These are phyloP conservation scores for Taphrina wiesneri DNA, from an alignment of 1,139 yeast species.

Conservation along the genomic window DNA sequence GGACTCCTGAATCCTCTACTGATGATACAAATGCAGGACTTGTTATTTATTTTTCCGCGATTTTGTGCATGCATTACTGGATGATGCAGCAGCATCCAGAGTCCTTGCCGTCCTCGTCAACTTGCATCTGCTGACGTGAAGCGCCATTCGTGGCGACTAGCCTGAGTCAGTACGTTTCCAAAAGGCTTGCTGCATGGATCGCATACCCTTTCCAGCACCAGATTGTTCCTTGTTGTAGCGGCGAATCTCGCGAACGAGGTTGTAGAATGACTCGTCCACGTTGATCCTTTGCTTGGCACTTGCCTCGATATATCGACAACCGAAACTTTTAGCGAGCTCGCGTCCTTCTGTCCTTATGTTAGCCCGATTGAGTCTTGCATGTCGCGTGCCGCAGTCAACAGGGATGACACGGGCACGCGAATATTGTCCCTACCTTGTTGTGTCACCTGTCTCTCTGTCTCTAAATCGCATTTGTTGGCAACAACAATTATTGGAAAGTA, in stretches of 20 bases:
- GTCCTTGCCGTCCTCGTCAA: conserved; percentile 27
- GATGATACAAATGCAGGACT: background rate
- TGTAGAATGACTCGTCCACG: conserved; percentile 88
- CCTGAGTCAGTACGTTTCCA: background rate
- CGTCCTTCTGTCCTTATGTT: conserved; percentile 68
- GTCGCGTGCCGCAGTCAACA: background rate
- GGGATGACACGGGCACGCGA: background rate
- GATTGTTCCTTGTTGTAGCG: conserved; percentile 47
- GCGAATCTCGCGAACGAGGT: conserved; percentile 66
- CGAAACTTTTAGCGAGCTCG: conserved; percentile 64
- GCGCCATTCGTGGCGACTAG: conserved; percentile 8
- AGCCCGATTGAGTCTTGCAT: background rate
- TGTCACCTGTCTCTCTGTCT: conserved; percentile 61
- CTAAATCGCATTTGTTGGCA: conserved; percentile 62
- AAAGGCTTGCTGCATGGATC: background rate
- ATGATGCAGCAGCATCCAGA: conserved; percentile 30
- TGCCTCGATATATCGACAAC: conserved; percentile 85
- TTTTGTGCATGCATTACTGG: background rate
- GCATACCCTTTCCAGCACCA: conserved; percentile 22
- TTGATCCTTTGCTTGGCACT: conserved; percentile 91
- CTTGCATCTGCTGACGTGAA: conserved; percentile 30
- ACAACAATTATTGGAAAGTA: conserved; percentile 51
- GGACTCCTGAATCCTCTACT: background rate
- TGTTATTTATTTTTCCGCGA: background rate
- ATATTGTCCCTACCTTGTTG: conserved; percentile 38